Evolutionary conservation across 805 yeast genomes (phyloP).

Genomic region (Barnettozyma salicaria): DNA sequence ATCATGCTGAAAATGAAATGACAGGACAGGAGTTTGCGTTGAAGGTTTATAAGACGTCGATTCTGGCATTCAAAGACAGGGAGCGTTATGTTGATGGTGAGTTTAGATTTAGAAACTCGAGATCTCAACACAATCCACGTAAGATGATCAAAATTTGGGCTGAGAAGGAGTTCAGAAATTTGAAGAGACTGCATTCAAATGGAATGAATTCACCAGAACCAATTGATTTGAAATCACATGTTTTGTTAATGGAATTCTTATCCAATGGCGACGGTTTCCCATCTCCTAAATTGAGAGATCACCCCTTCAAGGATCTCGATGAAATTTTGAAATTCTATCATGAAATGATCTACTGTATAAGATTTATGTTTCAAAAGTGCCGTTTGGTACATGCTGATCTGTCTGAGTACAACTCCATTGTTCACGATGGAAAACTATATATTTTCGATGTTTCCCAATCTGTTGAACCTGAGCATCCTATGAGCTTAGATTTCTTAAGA

Average conservation of each 20-base stretch:
- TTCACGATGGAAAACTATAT: conserved; percentile 71
- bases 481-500: conserved; percentile 88
- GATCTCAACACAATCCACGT: conserved; percentile 86
- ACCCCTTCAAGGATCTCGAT: conserved; percentile 61
- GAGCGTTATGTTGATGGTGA: conserved; percentile 97
- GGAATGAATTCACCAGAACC: conserved; percentile 97
- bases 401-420: conserved; percentile 88
- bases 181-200: conserved; percentile 68
- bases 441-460: conserved; percentile 96
- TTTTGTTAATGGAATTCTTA: conserved; percentile 89
- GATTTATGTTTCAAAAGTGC: conserved; percentile 83
- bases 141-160: conserved; percentile 99
- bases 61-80: conserved; percentile 92
- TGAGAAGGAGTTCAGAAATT: conserved; percentile 90
- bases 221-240: conserved; percentile 79
- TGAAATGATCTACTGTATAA: conserved; percentile 76
- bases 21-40: conserved; percentile 66
- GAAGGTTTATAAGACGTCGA: conserved; percentile 93
- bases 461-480: conserved; percentile 97
- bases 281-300: conserved; percentile 84
- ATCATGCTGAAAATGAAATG: conserved; percentile 56
- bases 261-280: conserved; percentile 78
- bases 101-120: conserved; percentile 80
- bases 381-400: conserved; percentile 94
- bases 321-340: conserved; percentile 65